Base-by-base conservation (phyloP, 495 filamentous ascomycete genomes). In the Massariosphaeria phaeospora region DNA sequence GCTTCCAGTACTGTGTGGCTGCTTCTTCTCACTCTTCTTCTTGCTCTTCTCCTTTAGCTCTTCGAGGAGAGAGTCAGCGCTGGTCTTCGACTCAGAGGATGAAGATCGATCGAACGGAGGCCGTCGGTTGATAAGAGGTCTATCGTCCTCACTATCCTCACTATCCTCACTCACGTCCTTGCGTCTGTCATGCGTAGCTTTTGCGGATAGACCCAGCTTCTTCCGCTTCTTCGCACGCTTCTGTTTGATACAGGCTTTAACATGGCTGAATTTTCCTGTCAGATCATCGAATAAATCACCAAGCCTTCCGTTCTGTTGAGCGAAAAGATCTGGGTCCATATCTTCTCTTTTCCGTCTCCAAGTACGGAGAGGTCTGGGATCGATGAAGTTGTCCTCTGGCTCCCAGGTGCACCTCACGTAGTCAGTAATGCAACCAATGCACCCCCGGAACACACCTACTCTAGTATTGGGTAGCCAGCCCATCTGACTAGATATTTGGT, bases 361-460 rank as follows among this genome's bases (percentile, higher is more conserved):
- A 5, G 39, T 39, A 11, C 39, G 8, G 18, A 52, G 25, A 21
- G 42, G 15, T n/a, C 15, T 18, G 18, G 40, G 24, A 1, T 24
- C 36, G 1, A 27, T 31, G n/a, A 64, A 23, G 29, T 57, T 10
- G 3, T 39, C 39, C 7, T 9, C 9, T 8, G 61, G 61, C 44
- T 64, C 61, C 61, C 61, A 64, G 9, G 51, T 56, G 31, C 56
- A 60, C 15, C 57, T 60, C 25, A 24, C 4, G 6, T 13, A 17
- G 24, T 31, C 26, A 21, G 20, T 9, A 41, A 34, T 25, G 1
- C 17, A 24, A 26, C 9, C 11, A n/a, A 7, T 17, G 41, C 1
- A 46, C n/a, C 1, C 34, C 4, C n/a, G 35, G 2, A 15, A 15
- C 17, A 40, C 7, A 27, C 35, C 25, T 48, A 62, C 59, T 40